Evolutionary conservation across 2,329 filamentous ascomycete genomes (phyloP), one percentile per base, ranked within the genome.

Genomic region (Beauveria scarabaeidicola): DNA sequence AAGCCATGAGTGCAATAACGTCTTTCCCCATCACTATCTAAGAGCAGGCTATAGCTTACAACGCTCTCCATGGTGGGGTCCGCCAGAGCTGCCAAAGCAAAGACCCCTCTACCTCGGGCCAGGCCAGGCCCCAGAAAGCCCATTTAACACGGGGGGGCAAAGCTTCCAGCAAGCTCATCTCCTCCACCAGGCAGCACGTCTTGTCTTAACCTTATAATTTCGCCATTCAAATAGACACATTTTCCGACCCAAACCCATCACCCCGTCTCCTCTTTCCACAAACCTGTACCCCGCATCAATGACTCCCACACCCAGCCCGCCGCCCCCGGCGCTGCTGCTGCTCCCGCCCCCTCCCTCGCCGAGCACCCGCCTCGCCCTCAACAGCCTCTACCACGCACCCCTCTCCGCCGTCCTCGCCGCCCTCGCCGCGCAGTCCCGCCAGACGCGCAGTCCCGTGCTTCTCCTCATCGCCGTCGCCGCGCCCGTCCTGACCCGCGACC

Each of bases 281-380:
- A 27, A 17, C 3, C 7, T 2, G 15, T 19, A 17, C 17, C 17
- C 7, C 7, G 6, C 25, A 15, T n/a, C 13, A 8, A 58, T 58
- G 55, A 36, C 55, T 32, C 36, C 55, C n/a, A 21, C 21, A 6
- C 10, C 43, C 11, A 15, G 27, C 23, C 36, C 46, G 15, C 52
- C 52, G 38, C 47, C 50, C 5, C 55, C 60, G 21, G 76, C 79
- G 3, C 82, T 81, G 52, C 76, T 87, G 25, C 77, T 90, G 40
- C 77, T 90, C 17, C 76, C 90, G 57, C 82, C 88, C 19, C 78
- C 81, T 47, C 84, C 86, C 52, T 85, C 86, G 32, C 82, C 84
- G 9, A 74, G 79, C 52, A 78, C 75, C 15, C 74, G 78, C 50
- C 68, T 74, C 11, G 70, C 79, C 1, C 75, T 90, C 62, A 78